phyloP scores from a whole-genome alignment of 129 eudicot species.

The Erigeron canadensis region DNA sequence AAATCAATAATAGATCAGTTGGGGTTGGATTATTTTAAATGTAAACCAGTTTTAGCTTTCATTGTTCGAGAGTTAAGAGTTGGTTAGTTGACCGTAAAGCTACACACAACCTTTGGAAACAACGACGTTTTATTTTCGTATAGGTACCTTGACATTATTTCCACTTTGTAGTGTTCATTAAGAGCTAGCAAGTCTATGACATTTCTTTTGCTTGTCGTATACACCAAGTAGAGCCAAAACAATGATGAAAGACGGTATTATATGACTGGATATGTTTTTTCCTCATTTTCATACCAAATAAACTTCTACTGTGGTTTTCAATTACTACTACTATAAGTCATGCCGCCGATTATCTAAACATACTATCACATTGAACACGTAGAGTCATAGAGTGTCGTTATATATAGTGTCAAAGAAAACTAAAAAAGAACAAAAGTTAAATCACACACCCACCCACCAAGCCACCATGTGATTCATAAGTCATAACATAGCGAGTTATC shows the following conservation, averaged over 20 bases:
- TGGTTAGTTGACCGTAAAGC: not conserved
- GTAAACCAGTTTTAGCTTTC: slow-evolving; percentile 7
- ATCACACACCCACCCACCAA: too few species aligned
- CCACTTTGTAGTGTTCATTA: not conserved
- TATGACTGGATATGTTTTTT: too few species aligned
- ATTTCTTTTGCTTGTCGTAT: not conserved
- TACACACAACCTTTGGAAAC: not conserved
- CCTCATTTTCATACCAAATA: too few species aligned
- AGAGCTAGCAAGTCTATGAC: not conserved
- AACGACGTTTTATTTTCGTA: not conserved
- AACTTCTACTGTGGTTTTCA: too few species aligned
- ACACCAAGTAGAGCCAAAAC: not conserved
- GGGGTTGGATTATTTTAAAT: slow-evolving; percentile 3
- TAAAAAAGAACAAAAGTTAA: too few species aligned
- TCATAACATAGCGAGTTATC: too few species aligned
- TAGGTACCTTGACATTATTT: not conserved
- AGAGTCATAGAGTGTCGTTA: too few species aligned
- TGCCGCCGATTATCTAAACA: too few species aligned
- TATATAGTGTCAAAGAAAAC: too few species aligned
- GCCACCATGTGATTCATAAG: too few species aligned
- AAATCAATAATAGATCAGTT: slow-evolving; percentile 16
- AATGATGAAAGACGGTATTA: not conserved
- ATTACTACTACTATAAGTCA: too few species aligned
- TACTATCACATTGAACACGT: too few species aligned
- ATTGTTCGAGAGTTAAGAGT: slow-evolving; percentile 4